Base-by-base conservation (phyloP, 176 grass and related monocot genomes). In the Alopecurus myosuroides region DNA sequence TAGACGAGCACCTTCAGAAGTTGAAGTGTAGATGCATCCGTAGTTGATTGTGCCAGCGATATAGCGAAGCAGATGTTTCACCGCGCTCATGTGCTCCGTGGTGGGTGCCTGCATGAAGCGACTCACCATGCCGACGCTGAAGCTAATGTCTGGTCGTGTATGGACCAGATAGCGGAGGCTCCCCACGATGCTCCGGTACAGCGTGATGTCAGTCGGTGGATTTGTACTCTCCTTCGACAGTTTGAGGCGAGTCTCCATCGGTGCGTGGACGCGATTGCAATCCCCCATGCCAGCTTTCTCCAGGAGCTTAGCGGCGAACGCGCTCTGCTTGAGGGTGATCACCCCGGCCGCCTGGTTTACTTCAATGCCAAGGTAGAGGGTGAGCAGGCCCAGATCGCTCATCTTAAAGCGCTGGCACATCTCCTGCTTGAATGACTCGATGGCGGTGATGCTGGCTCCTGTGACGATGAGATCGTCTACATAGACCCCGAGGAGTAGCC, bases 1-100 rank as follows among this genome's bases (percentile, higher is more conserved):
- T 22, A 56, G 2, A 0, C 7, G 2, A 9, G 22, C 22, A 3
- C 17, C 22, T 0, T 22, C 22, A 11, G 53, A 1, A 0, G 0
- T 19, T 0, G 22, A 2, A 0, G 2, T 5, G n/a, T n/a, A 56
- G 7, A 7, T 1, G 7, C 53, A 56, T 1, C 53, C 22, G 4
- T 9, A 7, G 17, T 56, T 2, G 17, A 56, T 8, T 7, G 53
- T 56, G 1, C 53, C 22, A 1, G 53, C 19, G 9, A 23, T 56
- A 22, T 56, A 56, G 22, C 53, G 9, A 2, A 56, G 8, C 7
- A 56, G 8, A 2, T 56, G 20, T 22, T 56, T 56, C 8, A 56
- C 53, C 0, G 22, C 20, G 17, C 53, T 56, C 53, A 56, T 56
- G 22, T 56, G 53, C 22, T 56, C 53, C 1, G 22, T 56, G 53